phyloP scores from a whole-genome alignment of 2,329 filamentous ascomycete species.

The Fusarium devonianum region DNA sequence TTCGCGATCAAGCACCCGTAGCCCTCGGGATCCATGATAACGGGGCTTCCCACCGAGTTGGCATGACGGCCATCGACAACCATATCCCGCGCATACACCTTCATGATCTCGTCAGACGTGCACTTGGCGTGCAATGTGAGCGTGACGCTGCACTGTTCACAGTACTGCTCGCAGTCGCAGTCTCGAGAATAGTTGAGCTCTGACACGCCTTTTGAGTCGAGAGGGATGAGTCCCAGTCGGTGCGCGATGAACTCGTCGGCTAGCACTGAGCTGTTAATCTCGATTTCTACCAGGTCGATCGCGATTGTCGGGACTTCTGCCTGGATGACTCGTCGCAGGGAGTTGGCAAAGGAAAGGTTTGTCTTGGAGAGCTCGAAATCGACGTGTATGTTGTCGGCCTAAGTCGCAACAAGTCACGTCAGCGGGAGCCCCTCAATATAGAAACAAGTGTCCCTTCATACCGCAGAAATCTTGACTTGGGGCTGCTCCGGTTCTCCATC shows the following conservation, averaged over 20 bases:
- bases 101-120: constrained; percentile 86
- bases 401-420: constrained; percentile 37
- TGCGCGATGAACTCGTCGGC: constrained; percentile 96
- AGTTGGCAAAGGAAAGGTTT: constrained; percentile 91
- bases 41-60: constrained; percentile 81
- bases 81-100: constrained; percentile 90
- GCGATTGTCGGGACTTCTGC: constrained; percentile 94
- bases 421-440: constrained; percentile 16
- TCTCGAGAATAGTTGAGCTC: constrained; percentile 87
- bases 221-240: constrained; percentile 86
- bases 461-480: constrained; percentile 67
- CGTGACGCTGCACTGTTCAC: constrained; percentile 87
- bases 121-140: constrained; percentile 87
- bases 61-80: constrained; percentile 73
- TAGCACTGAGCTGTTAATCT: constrained; percentile 92
- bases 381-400: constrained; percentile 83
- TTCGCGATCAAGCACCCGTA: constrained; percentile 89
- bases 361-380: constrained; percentile 92
- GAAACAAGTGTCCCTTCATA: constrained; percentile 45
- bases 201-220: constrained; percentile 84
- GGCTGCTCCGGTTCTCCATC: constrained; percentile 64
- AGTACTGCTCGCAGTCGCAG: constrained; percentile 96
- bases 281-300: constrained; percentile 92
- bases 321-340: constrained; percentile 87
- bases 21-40: constrained; percentile 83